phyloP scores from a whole-genome alignment of 176 grass and related monocot species.

The Oryza punctata region DNA sequence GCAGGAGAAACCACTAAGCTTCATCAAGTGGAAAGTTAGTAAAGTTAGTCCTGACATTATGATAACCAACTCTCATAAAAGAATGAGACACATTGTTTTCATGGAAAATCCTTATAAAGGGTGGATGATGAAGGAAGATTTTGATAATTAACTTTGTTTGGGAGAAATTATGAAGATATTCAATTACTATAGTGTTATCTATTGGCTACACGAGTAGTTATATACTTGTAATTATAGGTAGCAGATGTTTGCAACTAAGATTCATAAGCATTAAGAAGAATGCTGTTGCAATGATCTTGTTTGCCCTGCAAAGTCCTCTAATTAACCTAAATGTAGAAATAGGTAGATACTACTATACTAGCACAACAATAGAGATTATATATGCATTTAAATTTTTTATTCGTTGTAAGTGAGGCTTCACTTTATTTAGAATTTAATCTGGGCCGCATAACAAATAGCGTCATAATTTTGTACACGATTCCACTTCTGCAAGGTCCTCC shows the following conservation, averaged over 20 bases:
- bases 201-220: conserved; percentile 8
- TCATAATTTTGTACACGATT: conserved; percentile 18
- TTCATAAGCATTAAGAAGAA: not conserved
- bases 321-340: not conserved
- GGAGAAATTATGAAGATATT: not conserved
- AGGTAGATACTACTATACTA: not conserved
- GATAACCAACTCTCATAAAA: conserved; percentile 9
- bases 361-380: not conserved
- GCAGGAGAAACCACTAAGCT: conserved; percentile 48
- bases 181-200: not conserved
- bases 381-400: conserved; percentile 9
- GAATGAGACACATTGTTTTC: not conserved
- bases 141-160: not conserved
- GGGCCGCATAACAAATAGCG: not conserved
- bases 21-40: conserved; percentile 48
- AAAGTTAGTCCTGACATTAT: conserved; percentile 27
- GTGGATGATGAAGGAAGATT: not conserved
- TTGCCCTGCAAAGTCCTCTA: conserved; percentile 14
- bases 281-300: conserved; percentile 2
- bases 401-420: not conserved
- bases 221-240: not conserved
- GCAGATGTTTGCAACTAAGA: not conserved
- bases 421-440: not conserved
- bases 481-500: conserved; percentile 23
- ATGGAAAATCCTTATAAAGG: not conserved